Base-by-base conservation (phyloP, 2,329 filamentous ascomycete species). In the Aquanectria penicillioides region DNA sequence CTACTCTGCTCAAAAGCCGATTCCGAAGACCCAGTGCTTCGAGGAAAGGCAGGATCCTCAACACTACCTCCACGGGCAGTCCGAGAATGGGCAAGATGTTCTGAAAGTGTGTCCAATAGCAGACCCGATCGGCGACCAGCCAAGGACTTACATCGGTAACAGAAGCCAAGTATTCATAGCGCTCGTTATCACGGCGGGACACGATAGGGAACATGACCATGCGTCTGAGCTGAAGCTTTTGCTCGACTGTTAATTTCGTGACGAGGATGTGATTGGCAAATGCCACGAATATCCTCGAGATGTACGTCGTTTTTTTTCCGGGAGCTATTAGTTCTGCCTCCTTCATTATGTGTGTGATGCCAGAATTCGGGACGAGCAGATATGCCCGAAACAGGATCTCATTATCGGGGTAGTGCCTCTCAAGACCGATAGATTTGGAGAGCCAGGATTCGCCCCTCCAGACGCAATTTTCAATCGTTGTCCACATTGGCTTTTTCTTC, bases 381-480 rank as follows among this genome's bases (percentile, higher is more conserved):
- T 29, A 31, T 8, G 25, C 38, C 15, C 46, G 38, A 20, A 57
- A 57, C 8, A 57, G 29, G n/a, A 46, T 44, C 20, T 57, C 54
- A 25, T 50, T 38, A 17, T 57, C 18, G 8, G 46, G 54, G 12
- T 57, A 57, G n/a, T 29, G 12, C 5, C 15, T 36, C 18, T 57
- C 15, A 12, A 57, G 46, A 17, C 54, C 18, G 2, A 44, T 7
- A 2, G 54, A 57, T 2, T 44, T 36, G 3, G 38, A 43, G 9
- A 51, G 54, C 54, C 46, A 57, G 7, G 37, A 29, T 23, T 57
- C 54, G 15, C 54, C 54, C 18, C 54, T 22, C 54, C 38, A 57
- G 25, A 51, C 10, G 11, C 46, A 57, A 12, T 57, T 29, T 15
- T 44, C 26, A 13, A 26, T 11, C 6, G 37, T 34, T 8, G 38